Conservation (phyloP, 1,139 yeast species). For the Geotrichum candidum region DNA sequence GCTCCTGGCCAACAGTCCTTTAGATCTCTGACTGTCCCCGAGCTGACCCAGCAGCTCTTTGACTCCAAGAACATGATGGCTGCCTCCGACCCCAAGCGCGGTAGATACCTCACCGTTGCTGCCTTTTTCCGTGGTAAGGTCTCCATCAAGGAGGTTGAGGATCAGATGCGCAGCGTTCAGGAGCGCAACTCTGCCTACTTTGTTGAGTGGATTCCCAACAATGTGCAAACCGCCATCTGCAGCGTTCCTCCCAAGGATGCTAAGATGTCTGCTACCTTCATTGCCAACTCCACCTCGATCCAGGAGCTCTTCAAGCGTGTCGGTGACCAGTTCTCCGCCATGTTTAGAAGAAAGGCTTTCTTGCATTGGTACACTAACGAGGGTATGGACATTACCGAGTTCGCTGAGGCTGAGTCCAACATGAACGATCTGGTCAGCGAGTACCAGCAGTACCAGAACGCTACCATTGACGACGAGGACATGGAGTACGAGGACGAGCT, state of each 20-base stretch:
- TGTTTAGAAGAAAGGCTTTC: constrained; percentile 43
- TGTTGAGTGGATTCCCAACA: constrained; percentile 42
- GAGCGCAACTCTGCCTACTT: constrained; percentile 38
- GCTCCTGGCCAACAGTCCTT: constrained; percentile 37
- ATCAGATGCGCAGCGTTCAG: constrained; percentile 35
- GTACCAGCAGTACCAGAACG: constrained; percentile 44
- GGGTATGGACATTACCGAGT: constrained; percentile 45
- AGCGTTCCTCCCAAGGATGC: constrained; percentile 40
- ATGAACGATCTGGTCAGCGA: constrained; percentile 40
- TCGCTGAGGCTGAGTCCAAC: constrained; percentile 43
- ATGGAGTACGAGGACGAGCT: neutral
- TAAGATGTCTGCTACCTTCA: constrained; percentile 41
- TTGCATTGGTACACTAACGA: constrained; percentile 44
- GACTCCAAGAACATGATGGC: constrained; percentile 43
- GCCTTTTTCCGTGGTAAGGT: constrained; percentile 44
- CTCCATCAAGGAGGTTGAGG: constrained; percentile 43
- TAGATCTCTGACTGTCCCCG: constrained; percentile 40
- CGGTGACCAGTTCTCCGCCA: constrained; percentile 39
- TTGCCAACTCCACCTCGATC: constrained; percentile 43
- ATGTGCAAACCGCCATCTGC: constrained; percentile 41
- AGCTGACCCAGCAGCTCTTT: constrained; percentile 43
- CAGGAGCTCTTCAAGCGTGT: constrained; percentile 42
- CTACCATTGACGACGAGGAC: constrained; percentile 34
- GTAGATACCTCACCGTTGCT: constrained; percentile 42
- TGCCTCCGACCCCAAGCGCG: constrained; percentile 41